Evolutionary conservation across 257 asterid genomes (phyloP).

Genomic region (Rhazya stricta): DNA sequence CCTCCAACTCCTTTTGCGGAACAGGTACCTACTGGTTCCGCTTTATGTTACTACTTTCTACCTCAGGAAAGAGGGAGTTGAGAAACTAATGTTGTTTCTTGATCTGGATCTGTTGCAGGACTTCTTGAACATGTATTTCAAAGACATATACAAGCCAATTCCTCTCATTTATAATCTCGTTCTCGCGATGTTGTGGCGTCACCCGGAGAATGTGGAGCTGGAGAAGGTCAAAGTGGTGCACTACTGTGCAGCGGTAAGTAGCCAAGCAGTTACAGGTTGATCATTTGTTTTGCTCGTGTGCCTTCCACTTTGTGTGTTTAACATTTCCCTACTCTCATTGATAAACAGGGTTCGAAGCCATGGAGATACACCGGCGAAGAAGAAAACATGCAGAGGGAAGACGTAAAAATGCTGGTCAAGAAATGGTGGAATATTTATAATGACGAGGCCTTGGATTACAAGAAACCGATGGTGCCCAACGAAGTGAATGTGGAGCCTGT

Average conservation of each 20-base stretch:
- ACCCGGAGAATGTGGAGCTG: constrained; percentile 23
- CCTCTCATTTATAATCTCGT: constrained; percentile 20
- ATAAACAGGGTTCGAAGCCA: background rate
- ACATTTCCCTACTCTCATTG: background rate
- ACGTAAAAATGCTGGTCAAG: constrained; percentile 16
- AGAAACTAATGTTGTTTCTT: too few relatives aligned
- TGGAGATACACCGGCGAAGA: background rate
- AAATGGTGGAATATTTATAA: constrained; percentile 21
- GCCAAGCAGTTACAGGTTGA: too few relatives aligned
- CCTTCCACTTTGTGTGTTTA: background rate
- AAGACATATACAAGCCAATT: constrained; percentile 20
- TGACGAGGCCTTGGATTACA: constrained; percentile 5
- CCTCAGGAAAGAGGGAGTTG: too few relatives aligned
- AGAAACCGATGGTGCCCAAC: too few relatives aligned
- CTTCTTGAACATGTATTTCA: constrained; percentile 24
- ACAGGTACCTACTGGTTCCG: constrained; percentile 40
- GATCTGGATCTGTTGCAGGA: constrained; percentile 13
- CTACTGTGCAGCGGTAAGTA: background rate
- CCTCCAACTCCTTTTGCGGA: constrained; percentile 63
- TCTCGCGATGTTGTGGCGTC: constrained; percentile 27
- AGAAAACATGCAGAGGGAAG: constrained; percentile 18
- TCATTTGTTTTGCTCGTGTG: background rate
- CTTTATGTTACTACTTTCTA: too few relatives aligned
- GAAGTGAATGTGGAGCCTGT: background rate
- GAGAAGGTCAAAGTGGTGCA: constrained; percentile 6